Conservation (phyloP, 805 yeast genomes). For the Lipomyces starkeyi region DNA sequence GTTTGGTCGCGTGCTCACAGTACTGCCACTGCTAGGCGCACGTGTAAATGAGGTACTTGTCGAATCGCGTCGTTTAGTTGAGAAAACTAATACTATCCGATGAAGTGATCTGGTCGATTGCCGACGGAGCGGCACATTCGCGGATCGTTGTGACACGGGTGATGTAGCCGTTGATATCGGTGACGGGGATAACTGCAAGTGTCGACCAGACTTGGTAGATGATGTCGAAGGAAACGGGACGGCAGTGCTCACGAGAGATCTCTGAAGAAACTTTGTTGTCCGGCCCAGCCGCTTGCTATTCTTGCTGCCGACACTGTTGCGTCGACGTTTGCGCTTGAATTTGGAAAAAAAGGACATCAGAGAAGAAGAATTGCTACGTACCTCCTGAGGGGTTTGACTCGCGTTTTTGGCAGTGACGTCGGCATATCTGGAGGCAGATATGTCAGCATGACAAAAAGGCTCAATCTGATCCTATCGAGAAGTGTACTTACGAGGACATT, state of each 20-base stretch:
- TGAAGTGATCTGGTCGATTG: not conserved
- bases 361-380: conserved; percentile 9
- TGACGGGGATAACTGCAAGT: not conserved
- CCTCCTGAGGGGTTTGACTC: conserved; percentile 31
- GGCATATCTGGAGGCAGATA: conserved; percentile 20
- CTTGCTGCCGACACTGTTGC: not conserved
- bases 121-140: not conserved
- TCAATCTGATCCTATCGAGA: not conserved
- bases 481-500: conserved; percentile 14
- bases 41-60: not conserved
- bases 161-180: not conserved
- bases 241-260: not conserved
- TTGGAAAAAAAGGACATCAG: not conserved
- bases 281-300: not conserved
- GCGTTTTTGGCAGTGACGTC: conserved; percentile 32
- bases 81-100: not conserved
- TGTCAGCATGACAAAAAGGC: not conserved
- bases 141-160: not conserved
- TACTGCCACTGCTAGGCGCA: not conserved
- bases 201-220: not conserved
- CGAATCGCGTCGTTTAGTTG: not conserved
- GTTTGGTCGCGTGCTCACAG: not conserved
- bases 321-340: conserved; percentile 2
- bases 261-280: not conserved
- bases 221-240: not conserved